These are phyloP conservation scores for Irineochytrium annulatum DNA, from an alignment of 192 early-diverging fungal species.

Conservation along the genomic window DNA sequence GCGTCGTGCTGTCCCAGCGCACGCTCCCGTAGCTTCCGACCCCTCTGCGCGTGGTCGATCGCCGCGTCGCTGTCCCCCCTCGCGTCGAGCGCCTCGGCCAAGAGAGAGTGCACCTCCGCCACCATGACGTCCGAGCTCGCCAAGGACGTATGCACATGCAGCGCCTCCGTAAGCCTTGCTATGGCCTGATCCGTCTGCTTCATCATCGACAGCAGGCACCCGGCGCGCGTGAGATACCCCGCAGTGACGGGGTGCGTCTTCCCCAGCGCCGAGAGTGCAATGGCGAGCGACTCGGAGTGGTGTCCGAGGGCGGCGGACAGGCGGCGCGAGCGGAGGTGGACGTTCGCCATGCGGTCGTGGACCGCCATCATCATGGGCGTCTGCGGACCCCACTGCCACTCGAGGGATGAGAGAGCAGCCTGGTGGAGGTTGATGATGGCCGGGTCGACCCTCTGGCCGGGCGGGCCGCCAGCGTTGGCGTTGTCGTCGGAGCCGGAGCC, in stretches of 20 bases:
- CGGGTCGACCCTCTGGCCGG: no score
- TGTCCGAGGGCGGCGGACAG: constrained; percentile 32
- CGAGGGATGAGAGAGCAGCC: constrained; percentile 11
- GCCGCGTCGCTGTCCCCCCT: constrained; percentile 43
- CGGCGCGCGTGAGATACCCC: constrained; percentile 38
- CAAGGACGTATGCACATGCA: constrained; percentile 30
- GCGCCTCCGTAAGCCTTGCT: constrained; percentile 36
- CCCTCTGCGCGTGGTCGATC: constrained; percentile 35
- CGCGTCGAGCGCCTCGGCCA: constrained; percentile 33
- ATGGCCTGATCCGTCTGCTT: constrained; percentile 31
- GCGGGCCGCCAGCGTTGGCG: not conserved
- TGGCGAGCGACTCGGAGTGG: constrained; percentile 32
- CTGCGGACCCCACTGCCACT: constrained; percentile 39
- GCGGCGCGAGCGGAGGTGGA: constrained; percentile 21
- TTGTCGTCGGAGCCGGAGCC: not conserved
- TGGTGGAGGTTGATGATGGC: constrained; percentile 5
- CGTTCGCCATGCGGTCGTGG: constrained; percentile 39
- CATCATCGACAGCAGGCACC: constrained; percentile 13
- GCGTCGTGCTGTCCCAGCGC: constrained; percentile 38
- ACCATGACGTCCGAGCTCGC: constrained; percentile 17
- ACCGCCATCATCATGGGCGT: constrained; percentile 41
- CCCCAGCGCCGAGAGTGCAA: constrained; percentile 36
- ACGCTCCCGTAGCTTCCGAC: constrained; percentile 36
- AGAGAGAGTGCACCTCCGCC: constrained; percentile 40
- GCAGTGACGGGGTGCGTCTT: constrained; percentile 46